Conservation (phyloP, 805 yeast genomes). For the Candida maris region DNA sequence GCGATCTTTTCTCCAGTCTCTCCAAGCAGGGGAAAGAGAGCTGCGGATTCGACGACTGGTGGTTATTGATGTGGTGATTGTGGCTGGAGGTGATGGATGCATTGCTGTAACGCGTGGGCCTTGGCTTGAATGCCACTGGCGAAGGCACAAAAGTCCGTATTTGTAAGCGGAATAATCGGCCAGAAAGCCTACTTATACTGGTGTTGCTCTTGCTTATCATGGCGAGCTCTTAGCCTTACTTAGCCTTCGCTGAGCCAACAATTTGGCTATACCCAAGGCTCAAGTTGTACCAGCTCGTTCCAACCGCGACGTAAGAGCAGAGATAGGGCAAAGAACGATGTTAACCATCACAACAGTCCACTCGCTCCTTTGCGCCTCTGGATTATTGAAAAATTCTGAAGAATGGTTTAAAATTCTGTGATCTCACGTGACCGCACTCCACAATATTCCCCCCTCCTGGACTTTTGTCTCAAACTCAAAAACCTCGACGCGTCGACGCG, state of each 20-base stretch:
- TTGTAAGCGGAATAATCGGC: no score
- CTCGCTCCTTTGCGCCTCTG: neutral
- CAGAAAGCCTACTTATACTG: no score
- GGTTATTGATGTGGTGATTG: conserved; percentile 1
- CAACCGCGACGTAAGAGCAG: no score
- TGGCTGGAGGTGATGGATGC: conserved; percentile 12
- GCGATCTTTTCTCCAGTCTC: conserved; percentile 55
- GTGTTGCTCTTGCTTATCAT: no score
- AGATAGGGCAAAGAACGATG: no score
- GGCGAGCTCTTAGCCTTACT: no score
- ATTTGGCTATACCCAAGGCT: no score
- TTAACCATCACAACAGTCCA: neutral
- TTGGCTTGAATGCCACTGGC: conserved; percentile 9
- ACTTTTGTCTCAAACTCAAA: no score
- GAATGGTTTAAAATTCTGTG: conserved; percentile 3
- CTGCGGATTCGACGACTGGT: conserved; percentile 53
- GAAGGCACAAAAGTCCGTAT: conserved; percentile 5
- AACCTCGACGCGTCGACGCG: no score
- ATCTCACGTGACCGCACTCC: conserved; percentile 18
- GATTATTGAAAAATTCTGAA: neutral
- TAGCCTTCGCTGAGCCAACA: no score
- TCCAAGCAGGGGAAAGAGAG: conserved; percentile 85
- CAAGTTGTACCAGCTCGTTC: no score
- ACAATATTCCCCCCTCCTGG: conserved; percentile 1
- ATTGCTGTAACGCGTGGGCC: conserved; percentile 12